Conservation (phyloP, 2,329 filamentous ascomycete genomes). For the Aspergillus felis region DNA sequence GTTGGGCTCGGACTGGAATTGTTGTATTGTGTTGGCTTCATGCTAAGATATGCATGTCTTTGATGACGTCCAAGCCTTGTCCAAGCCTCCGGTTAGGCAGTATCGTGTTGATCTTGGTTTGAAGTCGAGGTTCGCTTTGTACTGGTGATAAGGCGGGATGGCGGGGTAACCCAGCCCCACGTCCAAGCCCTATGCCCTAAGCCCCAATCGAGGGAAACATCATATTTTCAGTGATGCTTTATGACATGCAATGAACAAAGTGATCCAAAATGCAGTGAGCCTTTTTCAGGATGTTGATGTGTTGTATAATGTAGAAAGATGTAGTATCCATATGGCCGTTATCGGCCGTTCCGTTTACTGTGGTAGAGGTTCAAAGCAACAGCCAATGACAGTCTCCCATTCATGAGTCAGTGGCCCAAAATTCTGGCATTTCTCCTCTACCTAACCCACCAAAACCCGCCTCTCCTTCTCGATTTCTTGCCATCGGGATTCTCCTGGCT, state of each 20-base stretch:
- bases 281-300: not conserved
- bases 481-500: constrained; percentile 3
- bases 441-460: constrained; percentile 20
- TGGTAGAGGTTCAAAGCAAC: not conserved
- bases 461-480: constrained; percentile 6
- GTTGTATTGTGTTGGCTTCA: not conserved
- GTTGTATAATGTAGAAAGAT: not conserved
- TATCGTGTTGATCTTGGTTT: not conserved
- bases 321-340: not conserved
- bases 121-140: not conserved
- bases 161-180: constrained; percentile 27
- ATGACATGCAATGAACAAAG: not conserved
- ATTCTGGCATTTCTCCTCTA: constrained; percentile 21
- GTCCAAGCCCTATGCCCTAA: constrained; percentile 35
- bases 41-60: not conserved
- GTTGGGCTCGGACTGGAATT: too few species aligned
- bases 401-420: constrained; percentile 31
- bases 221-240: not conserved
- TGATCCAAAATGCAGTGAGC: not conserved
- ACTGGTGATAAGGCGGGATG: not conserved
- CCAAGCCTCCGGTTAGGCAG: not conserved
- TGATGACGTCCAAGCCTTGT: not conserved
- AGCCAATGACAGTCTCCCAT: constrained; percentile 25
- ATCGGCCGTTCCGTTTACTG: not conserved
- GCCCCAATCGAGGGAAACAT: constrained; percentile 9